Evolutionary conservation across 495 filamentous ascomycete genomes (phyloP).

Genomic region (Aspergillus egyptiacus): DNA sequence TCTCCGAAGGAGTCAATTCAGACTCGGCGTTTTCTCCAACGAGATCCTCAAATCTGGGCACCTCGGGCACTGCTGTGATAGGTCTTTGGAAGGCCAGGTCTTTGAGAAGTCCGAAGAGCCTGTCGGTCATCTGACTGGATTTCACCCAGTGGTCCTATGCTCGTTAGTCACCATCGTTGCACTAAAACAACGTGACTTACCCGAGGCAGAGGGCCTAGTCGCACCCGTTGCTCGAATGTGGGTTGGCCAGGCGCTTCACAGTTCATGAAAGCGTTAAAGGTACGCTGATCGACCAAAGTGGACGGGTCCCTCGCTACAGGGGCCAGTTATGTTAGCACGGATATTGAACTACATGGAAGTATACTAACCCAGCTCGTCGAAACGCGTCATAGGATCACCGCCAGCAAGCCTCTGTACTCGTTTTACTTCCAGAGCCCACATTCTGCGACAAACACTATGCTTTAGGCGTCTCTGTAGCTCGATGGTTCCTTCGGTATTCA

Average conservation of each 20-base stretch:
- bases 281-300: conserved; percentile 28
- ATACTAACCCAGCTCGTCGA: conserved; percentile 36
- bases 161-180: background rate
- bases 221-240: conserved; percentile 38
- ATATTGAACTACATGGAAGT: background rate
- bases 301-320: conserved; percentile 29
- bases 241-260: conserved; percentile 36
- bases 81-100: conserved; percentile 32
- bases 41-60: conserved; percentile 27
- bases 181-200: conserved; percentile 21
- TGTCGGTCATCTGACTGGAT: conserved; percentile 32
- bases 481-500: conserved; percentile 38
- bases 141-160: conserved; percentile 35
- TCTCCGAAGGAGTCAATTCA: conserved; percentile 35
- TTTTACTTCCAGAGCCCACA: conserved; percentile 38
- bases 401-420: conserved; percentile 38
- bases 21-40: conserved; percentile 17
- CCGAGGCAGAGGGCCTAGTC: conserved; percentile 35
- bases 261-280: conserved; percentile 40
- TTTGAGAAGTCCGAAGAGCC: conserved; percentile 31
- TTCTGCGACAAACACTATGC: conserved; percentile 37
- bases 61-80: conserved; percentile 19
- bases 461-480: conserved; percentile 31
- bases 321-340: conserved; percentile 4
- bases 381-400: conserved; percentile 30